phyloP scores from a whole-genome alignment of 169 alveolate species.

The Cystoisospora suis region DNA sequence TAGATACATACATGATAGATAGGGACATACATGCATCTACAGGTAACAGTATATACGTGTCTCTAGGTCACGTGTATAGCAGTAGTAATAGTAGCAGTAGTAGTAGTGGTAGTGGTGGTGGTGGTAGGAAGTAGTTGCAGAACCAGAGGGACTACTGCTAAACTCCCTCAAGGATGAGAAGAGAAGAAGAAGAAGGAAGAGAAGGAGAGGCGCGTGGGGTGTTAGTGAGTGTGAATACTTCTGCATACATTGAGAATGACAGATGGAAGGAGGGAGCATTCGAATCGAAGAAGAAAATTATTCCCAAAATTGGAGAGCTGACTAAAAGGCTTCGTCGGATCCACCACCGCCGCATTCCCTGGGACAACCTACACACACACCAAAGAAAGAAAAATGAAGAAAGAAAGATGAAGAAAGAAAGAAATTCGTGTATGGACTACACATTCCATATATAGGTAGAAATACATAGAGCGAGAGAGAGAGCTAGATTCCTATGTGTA shows the following conservation, averaged over 20 bases:
- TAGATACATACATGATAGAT: not conserved
- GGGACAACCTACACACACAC: slow-evolving; percentile 55
- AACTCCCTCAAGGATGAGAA: not conserved
- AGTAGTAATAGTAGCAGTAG: not conserved
- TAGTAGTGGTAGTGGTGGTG: not conserved
- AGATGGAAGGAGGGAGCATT: slow-evolving; percentile 70
- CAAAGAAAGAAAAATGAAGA: not conserved
- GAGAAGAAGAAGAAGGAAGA: no score
- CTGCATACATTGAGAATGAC: slow-evolving; percentile 51
- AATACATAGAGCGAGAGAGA: not conserved
- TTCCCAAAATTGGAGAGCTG: slow-evolving; percentile 81
- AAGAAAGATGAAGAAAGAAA: not conserved
- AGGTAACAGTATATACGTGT: not conserved
- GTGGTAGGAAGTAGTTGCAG: not conserved
- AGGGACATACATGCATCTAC: slow-evolving; percentile 11
- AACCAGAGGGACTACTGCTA: not conserved
- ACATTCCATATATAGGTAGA: no score
- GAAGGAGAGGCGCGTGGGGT: no score
- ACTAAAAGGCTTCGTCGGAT: slow-evolving; percentile 79
- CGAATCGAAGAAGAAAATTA: slow-evolving; percentile 77
- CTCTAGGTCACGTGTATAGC: not conserved
- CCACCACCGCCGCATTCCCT: slow-evolving; percentile 83
- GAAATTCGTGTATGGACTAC: not conserved
- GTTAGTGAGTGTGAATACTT: no score
- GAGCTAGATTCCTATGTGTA: no score